These are phyloP conservation scores for Begonia masoniana DNA, from an alignment of 306 rosid genomes.

Conservation along the genomic window DNA sequence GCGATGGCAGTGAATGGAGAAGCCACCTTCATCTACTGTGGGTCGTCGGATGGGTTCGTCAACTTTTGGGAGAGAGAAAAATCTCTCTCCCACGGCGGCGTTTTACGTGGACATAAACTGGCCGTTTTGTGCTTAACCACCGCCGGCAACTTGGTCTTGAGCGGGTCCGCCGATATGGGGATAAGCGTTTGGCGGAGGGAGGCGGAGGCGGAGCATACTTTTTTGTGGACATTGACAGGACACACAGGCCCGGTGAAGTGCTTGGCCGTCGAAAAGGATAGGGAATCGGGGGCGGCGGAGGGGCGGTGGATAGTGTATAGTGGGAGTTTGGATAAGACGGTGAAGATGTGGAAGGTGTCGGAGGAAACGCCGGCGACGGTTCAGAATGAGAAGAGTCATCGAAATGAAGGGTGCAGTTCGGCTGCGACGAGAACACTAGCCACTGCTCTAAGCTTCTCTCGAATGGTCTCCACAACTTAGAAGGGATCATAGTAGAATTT, in stretches of 20 bases:
- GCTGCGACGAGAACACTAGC: too few species aligned
- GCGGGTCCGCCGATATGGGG: constrained; percentile 83
- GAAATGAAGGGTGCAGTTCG: neutral
- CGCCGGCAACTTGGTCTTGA: constrained; percentile 46
- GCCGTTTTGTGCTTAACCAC: constrained; percentile 59
- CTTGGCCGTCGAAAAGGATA: constrained; percentile 52
- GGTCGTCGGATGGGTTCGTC: constrained; percentile 71
- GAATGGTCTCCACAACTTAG: too few species aligned
- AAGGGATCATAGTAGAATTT: too few species aligned
- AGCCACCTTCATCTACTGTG: constrained; percentile 32
- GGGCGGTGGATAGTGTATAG: constrained; percentile 56
- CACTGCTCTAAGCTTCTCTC: too few species aligned
- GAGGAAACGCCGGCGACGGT: constrained; percentile 14
- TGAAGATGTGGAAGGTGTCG: constrained; percentile 70
- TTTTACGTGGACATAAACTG: constrained; percentile 51
- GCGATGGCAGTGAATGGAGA: constrained; percentile 38
- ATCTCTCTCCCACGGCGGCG: constrained; percentile 34
- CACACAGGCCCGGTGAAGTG: constrained; percentile 91
- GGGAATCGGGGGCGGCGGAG: constrained; percentile 15
- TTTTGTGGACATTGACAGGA: constrained; percentile 32
- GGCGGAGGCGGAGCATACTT: constrained; percentile 27
- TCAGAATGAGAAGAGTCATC: constrained; percentile 5
- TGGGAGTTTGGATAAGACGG: constrained; percentile 93
- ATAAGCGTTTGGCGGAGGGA: constrained; percentile 68
- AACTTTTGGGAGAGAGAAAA: constrained; percentile 50